These are phyloP conservation scores for Hippophae gyantsensis DNA, from an alignment of 306 rosid genomes.

Conservation along the genomic window DNA sequence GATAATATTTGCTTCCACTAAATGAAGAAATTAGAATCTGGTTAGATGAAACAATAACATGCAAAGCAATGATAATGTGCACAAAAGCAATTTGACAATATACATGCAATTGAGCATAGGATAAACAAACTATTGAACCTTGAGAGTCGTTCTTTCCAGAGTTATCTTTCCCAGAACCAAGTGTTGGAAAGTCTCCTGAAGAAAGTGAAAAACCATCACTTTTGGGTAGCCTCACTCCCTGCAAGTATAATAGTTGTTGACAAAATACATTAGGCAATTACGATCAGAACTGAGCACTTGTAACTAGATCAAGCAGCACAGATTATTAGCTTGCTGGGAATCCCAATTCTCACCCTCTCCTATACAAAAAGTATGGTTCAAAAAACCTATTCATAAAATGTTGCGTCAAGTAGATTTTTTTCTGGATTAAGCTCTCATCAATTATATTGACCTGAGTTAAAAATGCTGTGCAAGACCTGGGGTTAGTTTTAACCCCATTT, in stretches of 20 bases:
- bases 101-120: neutral
- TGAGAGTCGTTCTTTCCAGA: conserved; percentile 43
- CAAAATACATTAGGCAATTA: conserved; percentile 15
- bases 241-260: conserved; percentile 8
- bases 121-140: conserved; percentile 39
- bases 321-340: neutral
- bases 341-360: neutral
- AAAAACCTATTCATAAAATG: no score
- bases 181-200: conserved; percentile 94
- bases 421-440: no score
- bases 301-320: conserved; percentile 6
- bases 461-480: neutral
- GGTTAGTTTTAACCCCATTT: neutral
- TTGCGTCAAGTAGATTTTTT: no score
- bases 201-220: conserved; percentile 66
- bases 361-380: neutral
- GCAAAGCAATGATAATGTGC: neutral
- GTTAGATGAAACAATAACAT: neutral
- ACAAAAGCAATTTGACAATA: neutral
- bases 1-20: no score
- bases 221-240: conserved; percentile 57
- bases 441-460: no score
- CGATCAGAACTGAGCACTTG: conserved; percentile 1
- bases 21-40: no score
- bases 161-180: conserved; percentile 83